These are phyloP conservation scores for Aegle marmelos DNA, from an alignment of 345 rosid genomes.

Conservation along the genomic window DNA sequence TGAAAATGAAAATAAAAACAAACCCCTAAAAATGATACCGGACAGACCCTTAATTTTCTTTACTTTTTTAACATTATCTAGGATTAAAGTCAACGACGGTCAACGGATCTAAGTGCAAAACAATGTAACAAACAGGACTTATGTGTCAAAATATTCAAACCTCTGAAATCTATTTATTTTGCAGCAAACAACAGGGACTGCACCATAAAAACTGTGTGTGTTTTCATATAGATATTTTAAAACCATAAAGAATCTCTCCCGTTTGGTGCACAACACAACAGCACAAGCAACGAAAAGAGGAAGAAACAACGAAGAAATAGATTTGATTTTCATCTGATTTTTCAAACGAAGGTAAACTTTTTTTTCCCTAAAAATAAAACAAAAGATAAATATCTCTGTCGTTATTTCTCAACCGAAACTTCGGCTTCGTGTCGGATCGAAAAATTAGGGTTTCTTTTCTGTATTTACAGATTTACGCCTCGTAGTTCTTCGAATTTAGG, in stretches of 20 bases:
- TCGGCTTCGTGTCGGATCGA: neutral
- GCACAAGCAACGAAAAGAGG: neutral
- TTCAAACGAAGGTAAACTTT: neutral
- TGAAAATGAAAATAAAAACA: too few relatives aligned
- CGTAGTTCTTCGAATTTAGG: neutral
- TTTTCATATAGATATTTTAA: neutral
- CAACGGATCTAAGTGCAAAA: too few relatives aligned
- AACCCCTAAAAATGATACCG: too few relatives aligned
- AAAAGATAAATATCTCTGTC: neutral
- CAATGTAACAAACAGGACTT: too few relatives aligned
- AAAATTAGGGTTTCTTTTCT: neutral
- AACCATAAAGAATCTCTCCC: too few relatives aligned
- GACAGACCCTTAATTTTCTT: too few relatives aligned
- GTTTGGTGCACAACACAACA: neutral
- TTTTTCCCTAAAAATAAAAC: too few relatives aligned
- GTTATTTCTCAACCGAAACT: neutral
- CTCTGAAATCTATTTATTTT: too few relatives aligned
- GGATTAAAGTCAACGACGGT: too few relatives aligned
- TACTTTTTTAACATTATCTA: too few relatives aligned
- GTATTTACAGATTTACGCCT: neutral
- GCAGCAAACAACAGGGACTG: too few relatives aligned
- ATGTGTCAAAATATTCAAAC: too few relatives aligned
- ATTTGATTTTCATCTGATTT: constrained; percentile 1
- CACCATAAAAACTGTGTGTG: neutral
- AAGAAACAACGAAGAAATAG: constrained; percentile 3